Evolutionary conservation across 345 rosid species (phyloP), one percentile per base, ranked within the genome.

Genomic region (Pistacia vera): DNA sequence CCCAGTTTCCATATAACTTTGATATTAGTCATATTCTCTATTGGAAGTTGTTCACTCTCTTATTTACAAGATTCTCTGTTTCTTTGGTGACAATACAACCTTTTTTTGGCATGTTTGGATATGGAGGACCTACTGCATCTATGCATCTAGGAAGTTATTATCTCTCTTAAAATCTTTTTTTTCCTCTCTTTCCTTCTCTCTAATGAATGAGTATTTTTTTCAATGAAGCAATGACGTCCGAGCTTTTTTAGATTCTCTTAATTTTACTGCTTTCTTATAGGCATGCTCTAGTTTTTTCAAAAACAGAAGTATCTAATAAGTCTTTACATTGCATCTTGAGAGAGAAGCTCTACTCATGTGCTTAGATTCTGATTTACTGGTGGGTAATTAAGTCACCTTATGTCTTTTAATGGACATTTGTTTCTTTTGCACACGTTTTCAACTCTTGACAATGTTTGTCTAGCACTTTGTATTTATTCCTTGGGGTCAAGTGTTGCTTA

Each of bases 211-310:
- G 35, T 69, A 4, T 18, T 20, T 75, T 38, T 38, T 38, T 38
- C 63, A 2, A 44, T 3, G 8, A 61, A 63, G 56, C 67, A 7
- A 11, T 65, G 44, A 57, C 63, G 46, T 4, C 41, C 25, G 66
- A 70, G 28, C n/a, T n/a, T 61, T 18, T 13, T 51, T 77, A n/a
- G 20, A 5, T 5, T n/a, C n/a, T n/a, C n/a, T n/a, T n/a, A n/a
- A n/a, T n/a, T n/a, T n/a, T n/a, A n/a, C n/a, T n/a, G n/a, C n/a
- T 30, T 14, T 77, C 22, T 14, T 20, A 38, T 79, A 93, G 96
- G 83, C 72, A 72, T 69, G 90, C 86, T 54, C 25, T 87, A 73
- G 90, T 93, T 51, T 88, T 94, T 72, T 91, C 97, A 2, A 93
- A 89, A 83, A 87, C 90, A 5, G 84, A 86, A 73, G 75, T 75